These are phyloP conservation scores for Fusarium gaditjirri DNA, from an alignment of 2,329 filamentous ascomycete species.

Conservation along the genomic window DNA sequence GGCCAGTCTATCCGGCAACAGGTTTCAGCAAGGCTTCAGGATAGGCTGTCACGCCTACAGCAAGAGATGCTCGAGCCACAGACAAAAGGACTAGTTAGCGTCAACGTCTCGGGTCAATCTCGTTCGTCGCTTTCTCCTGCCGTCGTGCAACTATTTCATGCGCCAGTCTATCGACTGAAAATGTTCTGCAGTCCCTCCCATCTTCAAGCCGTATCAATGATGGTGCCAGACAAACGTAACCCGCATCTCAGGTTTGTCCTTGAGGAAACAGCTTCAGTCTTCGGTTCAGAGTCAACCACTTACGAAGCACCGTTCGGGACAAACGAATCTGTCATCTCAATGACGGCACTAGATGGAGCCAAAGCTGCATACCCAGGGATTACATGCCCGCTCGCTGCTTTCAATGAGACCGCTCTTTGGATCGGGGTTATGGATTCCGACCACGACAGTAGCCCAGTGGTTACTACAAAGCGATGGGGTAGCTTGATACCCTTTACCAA, in stretches of 20 bases:
- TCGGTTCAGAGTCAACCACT: background rate
- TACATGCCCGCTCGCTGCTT: conserved; percentile 13
- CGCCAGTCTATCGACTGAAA: conserved; percentile 8
- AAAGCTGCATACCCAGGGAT: background rate
- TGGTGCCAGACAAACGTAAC: background rate
- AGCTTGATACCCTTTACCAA: background rate
- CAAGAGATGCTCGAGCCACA: background rate
- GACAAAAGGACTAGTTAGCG: background rate
- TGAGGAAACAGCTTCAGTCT: background rate
- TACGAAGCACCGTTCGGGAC: conserved; percentile 5
- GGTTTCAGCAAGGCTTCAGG: background rate
- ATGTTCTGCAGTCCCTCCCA: background rate
- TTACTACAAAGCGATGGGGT: background rate
- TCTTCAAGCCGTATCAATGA: background rate
- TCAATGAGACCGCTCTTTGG: conserved; percentile 4
- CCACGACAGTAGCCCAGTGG: background rate
- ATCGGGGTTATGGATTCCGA: conserved; percentile 4
- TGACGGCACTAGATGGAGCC: background rate
- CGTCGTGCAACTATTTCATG: conserved; percentile 4
- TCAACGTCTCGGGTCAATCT: conserved; percentile 11
- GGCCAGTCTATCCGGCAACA: background rate
- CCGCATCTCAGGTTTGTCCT: conserved; percentile 9
- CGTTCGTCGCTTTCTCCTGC: background rate
- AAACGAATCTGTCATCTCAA: background rate
- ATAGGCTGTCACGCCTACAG: background rate